Conservation (phyloP, 176 grass and related monocot genomes). For the Avena eriantha region DNA sequence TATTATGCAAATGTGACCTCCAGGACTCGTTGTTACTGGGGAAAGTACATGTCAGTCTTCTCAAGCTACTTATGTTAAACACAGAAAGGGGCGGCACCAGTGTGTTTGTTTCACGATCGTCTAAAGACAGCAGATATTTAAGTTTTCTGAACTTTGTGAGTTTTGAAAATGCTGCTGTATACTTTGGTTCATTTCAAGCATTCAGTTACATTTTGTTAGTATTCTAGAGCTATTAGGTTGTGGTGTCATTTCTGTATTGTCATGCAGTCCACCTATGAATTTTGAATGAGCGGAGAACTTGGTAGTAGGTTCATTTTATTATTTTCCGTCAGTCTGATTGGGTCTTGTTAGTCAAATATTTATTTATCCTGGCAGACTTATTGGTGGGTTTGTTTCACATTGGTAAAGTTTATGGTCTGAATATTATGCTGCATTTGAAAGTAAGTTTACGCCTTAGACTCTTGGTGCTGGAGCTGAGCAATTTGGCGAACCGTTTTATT, state of each 20-base stretch:
- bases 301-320: background rate
- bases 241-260: background rate
- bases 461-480: conserved; percentile 2
- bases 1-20: conserved; percentile 40
- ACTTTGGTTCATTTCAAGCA: conserved; percentile 29
- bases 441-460: conserved; percentile 13
- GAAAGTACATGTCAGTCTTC: conserved; percentile 82
- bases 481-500: background rate
- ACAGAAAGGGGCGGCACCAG: conserved; percentile 51
- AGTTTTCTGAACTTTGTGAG: conserved; percentile 94
- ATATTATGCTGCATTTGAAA: conserved; percentile 26
- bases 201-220: background rate
- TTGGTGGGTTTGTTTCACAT: conserved; percentile 6
- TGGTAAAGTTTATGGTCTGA: background rate
- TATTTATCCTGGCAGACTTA: background rate
- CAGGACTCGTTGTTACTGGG: conserved; percentile 87
- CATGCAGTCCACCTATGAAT: background rate
- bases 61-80: conserved; percentile 74
- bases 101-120: conserved; percentile 70
- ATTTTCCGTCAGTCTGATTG: background rate
- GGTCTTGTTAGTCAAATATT: background rate
- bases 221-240: background rate
- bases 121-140: conserved; percentile 81
- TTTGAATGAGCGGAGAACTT: background rate
- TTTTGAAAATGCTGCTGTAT: conserved; percentile 35